Base-by-base conservation (phyloP, 139 green algal genomes). In the Desmodesmus armatus region DNA sequence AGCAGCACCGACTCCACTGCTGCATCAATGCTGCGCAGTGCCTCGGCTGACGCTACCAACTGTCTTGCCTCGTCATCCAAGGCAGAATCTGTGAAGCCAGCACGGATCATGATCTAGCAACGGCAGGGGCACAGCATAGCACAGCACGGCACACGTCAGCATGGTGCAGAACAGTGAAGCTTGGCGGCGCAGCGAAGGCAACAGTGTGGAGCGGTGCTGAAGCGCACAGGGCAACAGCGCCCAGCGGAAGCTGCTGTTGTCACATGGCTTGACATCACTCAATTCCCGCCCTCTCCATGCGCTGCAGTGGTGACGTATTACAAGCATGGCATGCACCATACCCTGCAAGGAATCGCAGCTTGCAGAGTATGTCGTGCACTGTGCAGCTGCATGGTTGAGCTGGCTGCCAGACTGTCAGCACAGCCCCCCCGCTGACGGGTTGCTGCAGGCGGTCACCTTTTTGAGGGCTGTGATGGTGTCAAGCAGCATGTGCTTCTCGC, bases 401-500 rank as follows among this genome's bases (percentile, higher is more conserved):
- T n/a, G n/a, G n/a, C n/a, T n/a, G n/a, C n/a, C n/a, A n/a, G n/a
- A n/a, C n/a, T n/a, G n/a, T n/a, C n/a, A n/a, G n/a, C n/a, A n/a
- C n/a, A n/a, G n/a, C n/a, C n/a, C n/a, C 13, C 9, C 47, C 7
- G 47, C 47, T 55, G 47, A 55, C 47, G 13, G 7, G 47, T 9
- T 65, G 55, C 65, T 43, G 67, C 33, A n/a, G 37, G n/a, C n/a
- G n/a, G n/a, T n/a, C 62, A 80, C 80, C 80, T 86, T 86, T 62
- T 86, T 86, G 35, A 95, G 83, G 0, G 87, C 88, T 3, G 84
- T 78, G 65, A 93, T 87, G 25, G 88, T 88, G 27, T 89, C 90
- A 2, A 89, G 67, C 66, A 94, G 86, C 70, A 88, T 55, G 19
- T 89, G 75, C 79, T 94, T 94, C 37, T 95, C 92, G 0, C 82